These are phyloP conservation scores for Hymenoscyphus scutula DNA, from an alignment of 2,329 filamentous ascomycete genomes.

Conservation along the genomic window DNA sequence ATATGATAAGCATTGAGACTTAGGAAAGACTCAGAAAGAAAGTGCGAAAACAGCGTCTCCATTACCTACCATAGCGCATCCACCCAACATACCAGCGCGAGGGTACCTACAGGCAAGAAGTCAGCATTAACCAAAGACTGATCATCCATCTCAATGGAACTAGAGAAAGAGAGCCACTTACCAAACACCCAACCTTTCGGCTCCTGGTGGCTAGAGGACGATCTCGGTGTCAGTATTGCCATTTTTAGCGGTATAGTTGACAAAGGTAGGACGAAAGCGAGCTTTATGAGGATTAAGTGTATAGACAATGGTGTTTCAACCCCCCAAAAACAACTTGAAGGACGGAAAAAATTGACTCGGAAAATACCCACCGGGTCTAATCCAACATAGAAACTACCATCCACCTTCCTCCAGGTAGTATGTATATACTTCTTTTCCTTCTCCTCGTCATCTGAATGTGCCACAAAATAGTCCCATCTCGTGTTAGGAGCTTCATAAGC, in stretches of 20 bases:
- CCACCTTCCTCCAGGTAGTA: constrained; percentile 37
- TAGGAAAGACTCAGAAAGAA: no score
- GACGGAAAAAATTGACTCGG: no score
- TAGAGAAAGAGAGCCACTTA: constrained; percentile 31
- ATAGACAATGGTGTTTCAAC: no score
- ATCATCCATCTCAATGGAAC: background rate
- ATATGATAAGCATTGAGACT: no score
- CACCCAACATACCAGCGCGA: constrained; percentile 40
- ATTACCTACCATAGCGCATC: constrained; percentile 38
- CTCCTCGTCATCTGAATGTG: constrained; percentile 16
- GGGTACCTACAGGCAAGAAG: constrained; percentile 26
- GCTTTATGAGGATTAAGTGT: no score
- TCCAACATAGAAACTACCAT: constrained; percentile 29
- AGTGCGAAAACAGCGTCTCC: no score
- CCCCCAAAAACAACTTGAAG: no score
- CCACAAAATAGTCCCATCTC: constrained; percentile 48
- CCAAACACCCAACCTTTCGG: constrained; percentile 37
- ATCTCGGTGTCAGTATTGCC: no score
- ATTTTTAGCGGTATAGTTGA: no score
- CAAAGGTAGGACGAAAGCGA: no score
- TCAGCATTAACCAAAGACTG: background rate
- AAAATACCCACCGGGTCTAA: no score
- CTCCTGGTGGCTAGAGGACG: constrained; percentile 36
- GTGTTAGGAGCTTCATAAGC: constrained; percentile 46
- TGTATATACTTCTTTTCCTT: constrained; percentile 16